Conservation (phyloP, 495 filamentous ascomycete species). For the Penicillium arizonense region DNA sequence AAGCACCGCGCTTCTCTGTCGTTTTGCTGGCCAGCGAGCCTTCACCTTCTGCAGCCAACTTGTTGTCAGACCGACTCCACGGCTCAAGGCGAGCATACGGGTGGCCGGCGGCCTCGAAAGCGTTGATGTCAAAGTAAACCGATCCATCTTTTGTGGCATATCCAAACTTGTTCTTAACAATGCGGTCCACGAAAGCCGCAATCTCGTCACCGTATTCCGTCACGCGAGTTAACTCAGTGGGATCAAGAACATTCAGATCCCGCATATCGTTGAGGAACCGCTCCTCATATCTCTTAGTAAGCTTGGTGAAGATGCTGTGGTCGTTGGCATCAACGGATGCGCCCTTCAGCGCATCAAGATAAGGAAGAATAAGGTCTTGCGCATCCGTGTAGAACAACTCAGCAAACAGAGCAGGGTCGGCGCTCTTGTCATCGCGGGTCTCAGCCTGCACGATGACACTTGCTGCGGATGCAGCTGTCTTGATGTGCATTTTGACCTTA, state of each 20-base stretch:
- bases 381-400: slow-evolving; percentile 57
- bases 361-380: slow-evolving; percentile 75
- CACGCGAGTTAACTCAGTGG: slow-evolving; percentile 80
- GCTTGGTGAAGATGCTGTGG: slow-evolving; percentile 71
- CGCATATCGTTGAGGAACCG: slow-evolving; percentile 84
- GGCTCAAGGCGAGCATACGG: slow-evolving; percentile 84
- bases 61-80: slow-evolving; percentile 80
- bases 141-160: slow-evolving; percentile 80
- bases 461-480: slow-evolving; percentile 65
- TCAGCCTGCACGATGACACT: slow-evolving; percentile 48
- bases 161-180: slow-evolving; percentile 82
- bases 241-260: slow-evolving; percentile 79
- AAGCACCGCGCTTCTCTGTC: slow-evolving; percentile 64
- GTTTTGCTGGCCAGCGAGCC: slow-evolving; percentile 72
- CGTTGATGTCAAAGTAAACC: slow-evolving; percentile 90
- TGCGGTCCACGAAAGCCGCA: slow-evolving; percentile 69
- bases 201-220: slow-evolving; percentile 89
- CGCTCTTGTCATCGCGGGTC: slow-evolving; percentile 31
- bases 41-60: slow-evolving; percentile 84
- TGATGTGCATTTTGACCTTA: slow-evolving; percentile 93
- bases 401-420: slow-evolving; percentile 29
- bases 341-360: slow-evolving; percentile 76
- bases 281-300: slow-evolving; percentile 79
- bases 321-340: slow-evolving; percentile 72
- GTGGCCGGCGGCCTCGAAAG: slow-evolving; percentile 82